Evolutionary conservation across 352 stramenopile species (phyloP), one percentile per base, ranked within the genome.

Genomic region (Globisporangium viniferum): DNA sequence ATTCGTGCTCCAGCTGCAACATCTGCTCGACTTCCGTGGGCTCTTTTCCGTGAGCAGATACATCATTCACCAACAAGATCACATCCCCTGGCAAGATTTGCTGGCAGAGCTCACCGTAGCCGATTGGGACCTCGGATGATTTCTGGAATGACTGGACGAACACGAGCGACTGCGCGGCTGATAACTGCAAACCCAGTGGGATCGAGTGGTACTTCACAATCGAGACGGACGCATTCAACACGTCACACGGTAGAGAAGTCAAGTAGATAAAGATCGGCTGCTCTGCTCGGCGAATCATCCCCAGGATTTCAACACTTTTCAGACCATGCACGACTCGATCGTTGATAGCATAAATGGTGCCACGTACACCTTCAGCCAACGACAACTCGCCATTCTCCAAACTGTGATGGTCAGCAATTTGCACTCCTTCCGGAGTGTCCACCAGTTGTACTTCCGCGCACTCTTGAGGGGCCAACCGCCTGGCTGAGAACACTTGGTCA

Each of bases 61-160:
- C 36, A 18, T 77, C 70, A 51, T 91, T 79, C 18, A 92, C 68
- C 68, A 82, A 84, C 27, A 84, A 62, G 9, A 94, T 59, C 20
- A 91, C 75, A 68, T 94, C 86, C 20, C 84, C 84, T 0, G 86
- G 84, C 67, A 91, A 84, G 18, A 91, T 73, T 76, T 90, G 86
- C 3, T 75, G 76, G 27, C 69, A 89, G 2, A 92, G 58, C 31
- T 91, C 76, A 0, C 73, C 84, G 56, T 80, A 88, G 61, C 78
- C 77, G 53, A 83, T 15, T n/a, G 67, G 70, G 20, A 74, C 8
- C 5, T 77, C 63, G 0, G 66, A n/a, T 27, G 69, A 67, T 8
- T 58, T 70, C 55, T 65, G 41, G 59, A 74, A 89, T 12, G 75
- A 84, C 57, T 88, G 69, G 55, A 89, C 78, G 59, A 83, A 86